Evolutionary conservation across 2,329 filamentous ascomycete species (phyloP).

Genomic region (Tolypocladium ophioglossoides): DNA sequence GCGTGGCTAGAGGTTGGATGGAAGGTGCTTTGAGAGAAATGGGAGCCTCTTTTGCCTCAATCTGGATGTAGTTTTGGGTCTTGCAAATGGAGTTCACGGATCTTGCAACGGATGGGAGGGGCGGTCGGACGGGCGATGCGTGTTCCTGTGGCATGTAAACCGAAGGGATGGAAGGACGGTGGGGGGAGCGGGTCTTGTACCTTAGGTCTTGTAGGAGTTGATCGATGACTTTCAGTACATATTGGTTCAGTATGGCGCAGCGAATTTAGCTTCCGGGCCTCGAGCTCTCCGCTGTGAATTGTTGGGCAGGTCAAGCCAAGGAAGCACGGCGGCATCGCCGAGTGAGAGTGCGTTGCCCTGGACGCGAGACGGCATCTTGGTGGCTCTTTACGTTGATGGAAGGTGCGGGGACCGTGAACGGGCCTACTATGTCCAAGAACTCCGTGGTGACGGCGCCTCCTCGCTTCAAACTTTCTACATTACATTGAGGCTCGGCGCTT

Average conservation of each 20-base stretch:
- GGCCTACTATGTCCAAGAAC: not conserved
- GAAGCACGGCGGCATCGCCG: not conserved
- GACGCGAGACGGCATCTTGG: not conserved
- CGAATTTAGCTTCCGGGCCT: not conserved
- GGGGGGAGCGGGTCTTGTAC: slow-evolving; percentile 3
- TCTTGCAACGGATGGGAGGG: slow-evolving; percentile 10
- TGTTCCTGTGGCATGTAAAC: slow-evolving; percentile 10
- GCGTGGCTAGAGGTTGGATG: slow-evolving; percentile 14
- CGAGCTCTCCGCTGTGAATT: not conserved
- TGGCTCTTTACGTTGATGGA: not conserved
- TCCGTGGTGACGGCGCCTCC: no score
- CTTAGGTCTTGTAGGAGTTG: slow-evolving; percentile 11
- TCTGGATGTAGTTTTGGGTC: slow-evolving; percentile 30
- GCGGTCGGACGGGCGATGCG: slow-evolving; percentile 4
- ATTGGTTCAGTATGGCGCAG: not conserved
- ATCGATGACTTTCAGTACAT: slow-evolving; percentile 5
- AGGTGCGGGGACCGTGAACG: not conserved
- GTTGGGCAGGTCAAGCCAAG: not conserved
- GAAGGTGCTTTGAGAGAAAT: not conserved
- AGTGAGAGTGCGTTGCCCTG: not conserved
- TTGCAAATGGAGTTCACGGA: slow-evolving; percentile 27
- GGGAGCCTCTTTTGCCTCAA: slow-evolving; percentile 8
- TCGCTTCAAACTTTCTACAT: not conserved
- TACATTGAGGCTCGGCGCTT: not conserved
- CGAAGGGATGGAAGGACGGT: not conserved